phyloP scores from a whole-genome alignment of 192 early-diverging fungal genomes.

The Cladochytrium replicatum region DNA sequence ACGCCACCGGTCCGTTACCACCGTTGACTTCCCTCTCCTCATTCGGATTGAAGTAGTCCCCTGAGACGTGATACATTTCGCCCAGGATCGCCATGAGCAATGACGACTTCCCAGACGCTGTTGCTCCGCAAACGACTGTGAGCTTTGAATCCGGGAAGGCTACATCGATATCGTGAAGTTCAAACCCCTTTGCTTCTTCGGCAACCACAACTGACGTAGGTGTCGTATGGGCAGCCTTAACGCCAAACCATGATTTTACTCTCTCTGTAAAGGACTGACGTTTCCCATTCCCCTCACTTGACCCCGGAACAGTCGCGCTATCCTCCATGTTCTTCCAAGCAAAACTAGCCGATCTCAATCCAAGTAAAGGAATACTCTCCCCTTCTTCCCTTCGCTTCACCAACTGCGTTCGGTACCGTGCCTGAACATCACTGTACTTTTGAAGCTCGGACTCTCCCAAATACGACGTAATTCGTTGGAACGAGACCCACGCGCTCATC shows the following conservation, averaged over 20 bases:
- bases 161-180: slow-evolving; percentile 50
- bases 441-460: slow-evolving; percentile 12
- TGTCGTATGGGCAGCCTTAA: no score
- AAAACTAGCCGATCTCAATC: no score
- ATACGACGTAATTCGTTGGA: slow-evolving; percentile 32
- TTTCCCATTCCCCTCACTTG: no score
- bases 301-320: no score
- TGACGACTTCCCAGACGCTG: slow-evolving; percentile 74
- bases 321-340: no score
- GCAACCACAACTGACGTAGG: no score
- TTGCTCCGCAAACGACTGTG: slow-evolving; percentile 68
- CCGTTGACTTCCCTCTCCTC: no score
- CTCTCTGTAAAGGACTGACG: no score
- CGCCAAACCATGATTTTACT: no score
- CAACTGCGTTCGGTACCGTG: no score
- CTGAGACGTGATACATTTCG: slow-evolving; percentile 47
- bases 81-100: slow-evolving; percentile 68
- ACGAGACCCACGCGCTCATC: slow-evolving; percentile 35
- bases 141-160: slow-evolving; percentile 65
- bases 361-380: no score
- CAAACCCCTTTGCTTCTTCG: slow-evolving; percentile 57
- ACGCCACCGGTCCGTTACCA: slow-evolving; percentile 52
- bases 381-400: no score
- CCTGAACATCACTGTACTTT: not conserved
- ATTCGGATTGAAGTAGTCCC: slow-evolving; percentile 21